Percentiles rank a stretch among this genome's conserved stretches.
Evolutionary conservation across 1,284 basidiomycete genomes (phyloP).

Genomic region (Retiboletus flavoniger): DNA sequence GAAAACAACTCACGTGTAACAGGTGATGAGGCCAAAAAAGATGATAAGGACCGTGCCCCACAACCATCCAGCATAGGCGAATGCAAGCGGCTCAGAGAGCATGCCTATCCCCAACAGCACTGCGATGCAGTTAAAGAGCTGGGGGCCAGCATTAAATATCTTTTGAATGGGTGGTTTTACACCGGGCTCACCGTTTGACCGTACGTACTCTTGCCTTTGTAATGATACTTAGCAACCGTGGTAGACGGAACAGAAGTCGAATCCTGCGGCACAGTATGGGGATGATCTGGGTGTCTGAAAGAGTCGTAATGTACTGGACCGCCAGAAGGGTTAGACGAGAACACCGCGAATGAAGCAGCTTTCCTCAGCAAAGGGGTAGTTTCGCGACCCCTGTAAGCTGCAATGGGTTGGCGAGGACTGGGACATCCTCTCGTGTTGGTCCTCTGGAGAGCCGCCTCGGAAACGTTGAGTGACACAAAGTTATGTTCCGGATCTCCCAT

Average conservation of each 20-base stretch:
- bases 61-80: constrained; percentile 86
- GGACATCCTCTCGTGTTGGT: constrained; percentile 36
- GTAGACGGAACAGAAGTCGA: constrained; percentile 5
- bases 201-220: constrained; percentile 68
- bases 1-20: constrained; percentile 71
- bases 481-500: constrained; percentile 6
- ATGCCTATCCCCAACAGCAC: constrained; percentile 88
- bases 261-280: neutral
- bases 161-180: neutral
- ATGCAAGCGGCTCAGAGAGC: constrained; percentile 86
- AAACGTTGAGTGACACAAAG: constrained; percentile 27
- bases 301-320: neutral
- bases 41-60: constrained; percentile 73
- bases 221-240: constrained; percentile 30
- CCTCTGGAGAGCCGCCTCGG: constrained; percentile 48
- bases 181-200: constrained; percentile 72
- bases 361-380: constrained; percentile 46
- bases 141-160: constrained; percentile 4
- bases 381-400: constrained; percentile 23
- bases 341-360: constrained; percentile 35
- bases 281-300: neutral
- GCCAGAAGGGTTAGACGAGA: constrained; percentile 17
- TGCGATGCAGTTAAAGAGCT: constrained; percentile 91
- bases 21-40: constrained; percentile 78
- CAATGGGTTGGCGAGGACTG: neutral